Conservation (phyloP, 2,329 filamentous ascomycete species). For the Aspergillus piperis region DNA sequence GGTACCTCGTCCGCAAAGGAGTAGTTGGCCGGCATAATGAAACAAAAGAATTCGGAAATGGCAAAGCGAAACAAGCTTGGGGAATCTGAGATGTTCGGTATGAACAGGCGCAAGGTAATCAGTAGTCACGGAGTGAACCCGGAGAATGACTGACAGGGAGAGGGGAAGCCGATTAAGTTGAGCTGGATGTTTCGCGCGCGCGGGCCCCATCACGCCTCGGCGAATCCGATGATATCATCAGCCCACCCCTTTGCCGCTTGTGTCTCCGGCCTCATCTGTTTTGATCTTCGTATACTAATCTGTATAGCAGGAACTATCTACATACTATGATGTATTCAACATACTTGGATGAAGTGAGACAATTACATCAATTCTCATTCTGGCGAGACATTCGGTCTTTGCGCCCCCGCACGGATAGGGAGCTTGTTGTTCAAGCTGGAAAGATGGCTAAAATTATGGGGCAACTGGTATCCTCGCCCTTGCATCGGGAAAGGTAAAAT, state of each 20-base stretch:
- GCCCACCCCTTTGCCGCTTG: background rate
- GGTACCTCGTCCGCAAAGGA: conserved; percentile 52
- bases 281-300: background rate
- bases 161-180: background rate
- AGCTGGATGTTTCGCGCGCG: background rate
- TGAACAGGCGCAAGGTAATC: background rate
- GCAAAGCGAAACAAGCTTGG: background rate
- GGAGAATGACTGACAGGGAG: background rate
- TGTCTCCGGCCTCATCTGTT: background rate
- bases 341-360: background rate
- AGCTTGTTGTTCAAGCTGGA: background rate
- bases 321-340: background rate
- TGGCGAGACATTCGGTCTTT: background rate
- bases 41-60: background rate
- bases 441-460: background rate
- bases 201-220: background rate
- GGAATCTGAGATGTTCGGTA: background rate
- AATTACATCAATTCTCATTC: background rate
- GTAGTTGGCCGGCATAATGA: conserved; percentile 38
- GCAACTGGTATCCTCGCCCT: background rate
- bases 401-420: background rate
- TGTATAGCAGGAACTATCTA: background rate
- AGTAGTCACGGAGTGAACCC: background rate
- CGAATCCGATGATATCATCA: conserved; percentile 3
- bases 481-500: conserved; percentile 1